These are phyloP conservation scores for Ormosia semicastrata DNA, from an alignment of 306 rosid species.

Conservation along the genomic window DNA sequence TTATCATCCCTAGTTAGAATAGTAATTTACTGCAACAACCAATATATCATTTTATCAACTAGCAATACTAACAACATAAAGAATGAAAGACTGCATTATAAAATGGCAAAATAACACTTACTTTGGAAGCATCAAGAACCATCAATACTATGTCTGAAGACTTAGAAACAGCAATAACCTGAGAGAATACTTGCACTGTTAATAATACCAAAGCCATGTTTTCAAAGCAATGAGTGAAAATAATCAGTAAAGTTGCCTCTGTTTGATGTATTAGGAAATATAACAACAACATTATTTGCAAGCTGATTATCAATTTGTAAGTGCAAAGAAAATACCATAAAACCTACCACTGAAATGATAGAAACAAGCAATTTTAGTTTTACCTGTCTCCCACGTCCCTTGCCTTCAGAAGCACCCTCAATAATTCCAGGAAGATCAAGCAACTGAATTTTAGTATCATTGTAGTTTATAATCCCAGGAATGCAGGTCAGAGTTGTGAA, in stretches of 20 bases:
- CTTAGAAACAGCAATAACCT: constrained; percentile 99
- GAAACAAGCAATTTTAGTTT: constrained; percentile 20
- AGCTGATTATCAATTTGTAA: constrained; percentile 3
- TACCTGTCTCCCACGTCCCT: constrained; percentile 99
- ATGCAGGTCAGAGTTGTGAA: constrained; percentile 97
- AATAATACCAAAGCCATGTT: constrained; percentile 20
- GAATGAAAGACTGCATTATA: not conserved
- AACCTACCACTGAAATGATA: constrained; percentile 5
- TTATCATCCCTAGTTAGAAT: not conserved
- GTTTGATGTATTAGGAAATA: not conserved
- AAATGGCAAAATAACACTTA: constrained; percentile 39
- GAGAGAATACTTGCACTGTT: constrained; percentile 33
- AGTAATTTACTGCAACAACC: not conserved
- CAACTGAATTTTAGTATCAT: constrained; percentile 96
- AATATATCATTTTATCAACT: constrained; percentile 11
- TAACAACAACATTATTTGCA: not conserved
- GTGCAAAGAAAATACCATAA: not conserved
- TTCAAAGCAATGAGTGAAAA: constrained; percentile 14
- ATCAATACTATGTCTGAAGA: constrained; percentile 96
- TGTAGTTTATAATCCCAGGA: constrained; percentile 95
- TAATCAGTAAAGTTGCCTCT: not conserved
- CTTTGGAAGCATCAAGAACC: constrained; percentile 99
- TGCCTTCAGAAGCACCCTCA: constrained; percentile 99
- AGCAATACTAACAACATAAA: constrained; percentile 17
- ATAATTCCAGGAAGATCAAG: constrained; percentile 99